phyloP scores from a whole-genome alignment of 108 stramenopile species.

The Skeletonema menzelii region DNA sequence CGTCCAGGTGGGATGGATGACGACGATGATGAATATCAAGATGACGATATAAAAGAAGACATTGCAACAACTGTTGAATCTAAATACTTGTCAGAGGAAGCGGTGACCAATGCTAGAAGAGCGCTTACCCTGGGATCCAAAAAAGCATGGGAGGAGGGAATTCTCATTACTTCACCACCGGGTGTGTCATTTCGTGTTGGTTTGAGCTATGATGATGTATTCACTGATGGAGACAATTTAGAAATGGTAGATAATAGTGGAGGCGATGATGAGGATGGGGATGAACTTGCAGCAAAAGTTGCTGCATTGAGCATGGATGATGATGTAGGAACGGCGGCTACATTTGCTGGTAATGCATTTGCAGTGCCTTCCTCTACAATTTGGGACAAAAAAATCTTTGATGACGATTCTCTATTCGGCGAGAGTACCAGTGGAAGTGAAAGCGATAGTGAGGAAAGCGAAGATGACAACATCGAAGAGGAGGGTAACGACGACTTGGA shows the following conservation, averaged over 20 bases:
- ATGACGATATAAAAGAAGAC: neutral
- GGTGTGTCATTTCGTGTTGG: slow-evolving; percentile 68
- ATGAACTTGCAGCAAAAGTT: neutral
- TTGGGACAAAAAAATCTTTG: slow-evolving; percentile 66
- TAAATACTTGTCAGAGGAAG: slow-evolving; percentile 52
- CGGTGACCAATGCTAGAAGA: slow-evolving; percentile 44
- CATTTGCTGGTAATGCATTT: neutral
- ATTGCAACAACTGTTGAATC: slow-evolving; percentile 1
- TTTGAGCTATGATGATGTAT: slow-evolving; percentile 65
- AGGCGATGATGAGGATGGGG: slow-evolving; percentile 4
- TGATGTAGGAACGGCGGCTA: neutral
- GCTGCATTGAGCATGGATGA: neutral
- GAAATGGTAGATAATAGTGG: neutral
- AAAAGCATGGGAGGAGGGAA: slow-evolving; percentile 66
- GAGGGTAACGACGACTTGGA: slow-evolving; percentile 33
- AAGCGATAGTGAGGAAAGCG: slow-evolving; percentile 37
- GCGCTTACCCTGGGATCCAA: slow-evolving; percentile 60
- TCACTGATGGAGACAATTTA: slow-evolving; percentile 37
- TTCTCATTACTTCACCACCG: slow-evolving; percentile 70
- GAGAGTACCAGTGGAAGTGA: slow-evolving; percentile 47
- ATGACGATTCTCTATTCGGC: slow-evolving; percentile 87
- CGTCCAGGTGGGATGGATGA: slow-evolving; percentile 68
- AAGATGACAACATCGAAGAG: slow-evolving; percentile 14
- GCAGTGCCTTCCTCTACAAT: slow-evolving; percentile 11
- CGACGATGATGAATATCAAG: slow-evolving; percentile 22